A percentile compares a stretch with the other conserved stretches of the same genome.
phyloP scores from a whole-genome alignment of 352 stramenopile species.

The Globisporangium emineosum region DNA sequence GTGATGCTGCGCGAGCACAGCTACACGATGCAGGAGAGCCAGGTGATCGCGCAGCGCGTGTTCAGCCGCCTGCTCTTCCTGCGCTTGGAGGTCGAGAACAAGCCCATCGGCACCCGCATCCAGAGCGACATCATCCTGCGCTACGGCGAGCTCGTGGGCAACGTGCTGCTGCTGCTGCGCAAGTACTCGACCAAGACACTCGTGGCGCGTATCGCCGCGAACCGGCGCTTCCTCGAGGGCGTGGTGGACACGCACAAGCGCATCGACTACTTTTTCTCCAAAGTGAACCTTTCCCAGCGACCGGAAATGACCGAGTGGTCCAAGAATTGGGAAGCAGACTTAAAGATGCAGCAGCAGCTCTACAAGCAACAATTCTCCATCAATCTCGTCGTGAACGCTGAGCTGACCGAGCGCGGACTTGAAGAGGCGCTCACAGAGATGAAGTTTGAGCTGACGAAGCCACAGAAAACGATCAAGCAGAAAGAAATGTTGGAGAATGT shows the following conservation, averaged over 20 bases:
- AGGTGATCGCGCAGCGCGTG: slow-evolving; percentile 12
- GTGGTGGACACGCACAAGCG: slow-evolving; percentile 1
- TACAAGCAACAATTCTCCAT: not conserved
- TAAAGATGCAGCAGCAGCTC: not conserved
- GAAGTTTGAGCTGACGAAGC: slow-evolving; percentile 3
- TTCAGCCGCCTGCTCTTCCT: slow-evolving; percentile 11
- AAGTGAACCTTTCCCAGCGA: not conserved
- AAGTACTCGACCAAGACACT: slow-evolving; percentile 14
- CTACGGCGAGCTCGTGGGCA: slow-evolving; percentile 13
- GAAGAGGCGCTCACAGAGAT: slow-evolving; percentile 12
- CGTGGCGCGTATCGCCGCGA: slow-evolving; percentile 7
- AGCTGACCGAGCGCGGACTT: not conserved
- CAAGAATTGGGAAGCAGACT: not conserved
- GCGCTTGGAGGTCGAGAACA: slow-evolving; percentile 9
- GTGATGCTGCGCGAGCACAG: slow-evolving; percentile 3
- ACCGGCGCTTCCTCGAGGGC: not conserved
- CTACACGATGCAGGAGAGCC: slow-evolving; percentile 15
- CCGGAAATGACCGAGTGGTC: slow-evolving; percentile 10
- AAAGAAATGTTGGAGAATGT: not conserved
- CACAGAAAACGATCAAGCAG: not conserved
- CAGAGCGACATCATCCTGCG: slow-evolving; percentile 14
- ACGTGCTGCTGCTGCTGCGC: not conserved
- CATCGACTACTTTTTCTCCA: slow-evolving; percentile 10
- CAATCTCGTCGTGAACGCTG: not conserved
- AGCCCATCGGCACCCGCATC: slow-evolving; percentile 9